phyloP scores from a whole-genome alignment of 345 rosid genomes.

The Schrenkiella parvula region DNA sequence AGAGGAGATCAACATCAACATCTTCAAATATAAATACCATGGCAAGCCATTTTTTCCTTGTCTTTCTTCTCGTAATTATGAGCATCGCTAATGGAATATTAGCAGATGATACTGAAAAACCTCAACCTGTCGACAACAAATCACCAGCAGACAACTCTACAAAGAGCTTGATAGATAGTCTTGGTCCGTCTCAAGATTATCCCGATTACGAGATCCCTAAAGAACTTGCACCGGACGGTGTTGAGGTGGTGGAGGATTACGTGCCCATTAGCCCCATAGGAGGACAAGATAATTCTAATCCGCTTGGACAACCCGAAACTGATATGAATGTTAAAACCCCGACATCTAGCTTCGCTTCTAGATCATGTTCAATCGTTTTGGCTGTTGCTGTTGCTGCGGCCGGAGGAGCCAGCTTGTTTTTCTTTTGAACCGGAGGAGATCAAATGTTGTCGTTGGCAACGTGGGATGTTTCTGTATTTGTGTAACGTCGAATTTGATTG shows the following conservation, averaged over 20 bases:
- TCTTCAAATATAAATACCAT: conserved; percentile 2
- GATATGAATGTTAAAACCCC: background rate
- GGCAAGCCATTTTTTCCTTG: background rate
- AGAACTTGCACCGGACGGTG: conserved; percentile 34
- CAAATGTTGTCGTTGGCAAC: background rate
- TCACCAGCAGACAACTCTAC: background rate
- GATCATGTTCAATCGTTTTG: conserved; percentile 4
- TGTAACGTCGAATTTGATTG: background rate
- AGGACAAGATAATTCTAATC: background rate
- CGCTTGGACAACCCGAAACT: conserved; percentile 20
- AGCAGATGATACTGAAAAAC: conserved; percentile 9
- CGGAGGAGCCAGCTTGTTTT: conserved; percentile 19
- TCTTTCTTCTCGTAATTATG: background rate
- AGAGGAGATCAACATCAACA: background rate
- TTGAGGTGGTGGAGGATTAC: conserved; percentile 23
- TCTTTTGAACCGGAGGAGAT: conserved; percentile 9
- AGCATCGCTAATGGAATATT: conserved; percentile 1
- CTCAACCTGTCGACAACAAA: conserved; percentile 11
- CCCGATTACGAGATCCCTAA: conserved; percentile 30
- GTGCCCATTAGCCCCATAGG: conserved; percentile 10
- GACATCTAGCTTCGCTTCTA: background rate
- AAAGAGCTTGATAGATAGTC: conserved; percentile 24
- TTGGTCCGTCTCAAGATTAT: conserved; percentile 36
- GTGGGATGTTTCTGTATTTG: background rate
- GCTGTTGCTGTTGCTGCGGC: background rate